Percentiles rank a stretch among this genome's conserved stretches.
Conservation (phyloP, 1,139 yeast species). For the Geotrichum candidum region DNA sequence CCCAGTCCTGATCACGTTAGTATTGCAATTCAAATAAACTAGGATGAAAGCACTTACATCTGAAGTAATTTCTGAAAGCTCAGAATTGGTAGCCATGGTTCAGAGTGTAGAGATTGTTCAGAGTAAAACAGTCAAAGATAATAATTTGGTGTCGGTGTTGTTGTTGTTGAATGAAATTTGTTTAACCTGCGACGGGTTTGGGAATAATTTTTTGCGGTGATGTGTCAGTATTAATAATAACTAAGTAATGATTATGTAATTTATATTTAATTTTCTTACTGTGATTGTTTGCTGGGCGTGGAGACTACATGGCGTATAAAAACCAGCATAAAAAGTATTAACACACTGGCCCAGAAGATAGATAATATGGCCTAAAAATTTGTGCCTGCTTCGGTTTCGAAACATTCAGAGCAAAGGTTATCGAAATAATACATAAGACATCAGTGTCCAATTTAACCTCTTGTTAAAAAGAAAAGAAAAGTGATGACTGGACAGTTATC, state of each 20-base stretch:
- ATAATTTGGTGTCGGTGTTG: neutral
- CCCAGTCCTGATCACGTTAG: conserved; percentile 25
- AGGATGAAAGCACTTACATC: neutral
- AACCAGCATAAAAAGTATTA: neutral
- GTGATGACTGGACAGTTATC: too few relatives aligned
- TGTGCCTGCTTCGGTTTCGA: neutral
- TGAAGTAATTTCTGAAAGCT: neutral
- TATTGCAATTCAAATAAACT: neutral
- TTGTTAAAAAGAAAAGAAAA: too few relatives aligned
- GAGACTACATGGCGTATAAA: too few relatives aligned
- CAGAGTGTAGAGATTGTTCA: neutral
- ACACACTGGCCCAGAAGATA: neutral
- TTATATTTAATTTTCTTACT: neutral
- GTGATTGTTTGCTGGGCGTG: too few relatives aligned
- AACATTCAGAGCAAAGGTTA: neutral
- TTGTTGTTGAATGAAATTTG: neutral
- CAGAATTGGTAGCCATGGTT: neutral
- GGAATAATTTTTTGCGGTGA: neutral
- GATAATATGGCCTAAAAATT: neutral
- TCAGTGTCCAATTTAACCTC: neutral
- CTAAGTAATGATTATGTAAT: neutral
- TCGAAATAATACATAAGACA: neutral
- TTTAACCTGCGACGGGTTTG: neutral
- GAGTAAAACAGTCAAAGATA: neutral
- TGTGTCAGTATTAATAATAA: neutral